A percentile compares a stretch with the other conserved stretches of the same genome.
These are phyloP conservation scores for Ceratobasidium sp. DNA, from an alignment of 1,284 basidiomycete genomes.

Conservation along the genomic window DNA sequence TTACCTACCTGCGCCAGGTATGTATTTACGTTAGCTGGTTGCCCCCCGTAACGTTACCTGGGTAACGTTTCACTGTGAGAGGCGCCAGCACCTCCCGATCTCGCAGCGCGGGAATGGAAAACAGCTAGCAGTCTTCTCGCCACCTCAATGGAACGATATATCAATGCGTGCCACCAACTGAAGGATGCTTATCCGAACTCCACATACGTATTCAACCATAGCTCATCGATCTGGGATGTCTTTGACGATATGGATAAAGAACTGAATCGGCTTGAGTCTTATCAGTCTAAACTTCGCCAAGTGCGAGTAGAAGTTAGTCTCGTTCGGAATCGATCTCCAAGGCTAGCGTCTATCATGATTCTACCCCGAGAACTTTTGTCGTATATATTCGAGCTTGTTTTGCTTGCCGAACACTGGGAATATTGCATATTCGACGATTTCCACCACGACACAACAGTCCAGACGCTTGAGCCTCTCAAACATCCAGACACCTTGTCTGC, in stretches of 20 bases:
- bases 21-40: too few relatives aligned
- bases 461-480: too few relatives aligned
- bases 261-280: not conserved
- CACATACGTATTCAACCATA: not conserved
- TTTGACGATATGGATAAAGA: not conserved
- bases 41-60: too few relatives aligned
- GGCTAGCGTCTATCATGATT: not conserved
- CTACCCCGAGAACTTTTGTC: slow-evolving; percentile 3
- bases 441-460: too few relatives aligned
- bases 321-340: not conserved
- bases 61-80: not conserved
- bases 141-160: too few relatives aligned
- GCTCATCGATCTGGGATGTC: too few relatives aligned
- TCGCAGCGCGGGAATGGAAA: too few relatives aligned
- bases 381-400: slow-evolving; percentile 12
- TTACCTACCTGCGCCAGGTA: not conserved
- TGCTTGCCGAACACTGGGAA: not conserved
- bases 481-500: not conserved
- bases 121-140: too few relatives aligned
- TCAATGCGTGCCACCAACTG: not conserved
- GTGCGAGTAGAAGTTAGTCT: too few relatives aligned
- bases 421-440: too few relatives aligned
- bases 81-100: not conserved
- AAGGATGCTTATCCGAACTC: not conserved
- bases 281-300: not conserved